Percentiles rank a stretch among this genome's conserved stretches.
phyloP scores from a whole-genome alignment of 148 eudicot species.

The Talinum fruticosum region DNA sequence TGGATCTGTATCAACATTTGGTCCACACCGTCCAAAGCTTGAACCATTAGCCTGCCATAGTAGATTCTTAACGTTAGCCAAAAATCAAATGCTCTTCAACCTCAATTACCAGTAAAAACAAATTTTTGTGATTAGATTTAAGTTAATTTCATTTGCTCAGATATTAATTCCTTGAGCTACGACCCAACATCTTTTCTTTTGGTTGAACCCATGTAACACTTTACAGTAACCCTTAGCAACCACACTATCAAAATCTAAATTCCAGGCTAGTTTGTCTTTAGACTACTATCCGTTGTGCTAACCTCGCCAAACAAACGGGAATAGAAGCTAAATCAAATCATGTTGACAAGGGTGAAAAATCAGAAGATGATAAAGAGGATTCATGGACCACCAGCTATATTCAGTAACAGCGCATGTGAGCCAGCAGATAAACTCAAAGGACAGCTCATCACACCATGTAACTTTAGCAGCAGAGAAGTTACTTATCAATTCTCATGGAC shows the following conservation, averaged over 20 bases:
- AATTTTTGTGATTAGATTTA: background rate
- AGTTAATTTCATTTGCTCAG: too few species aligned
- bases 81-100: background rate
- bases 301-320: background rate
- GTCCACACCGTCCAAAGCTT: constrained; percentile 53
- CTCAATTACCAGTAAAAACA: background rate
- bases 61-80: background rate
- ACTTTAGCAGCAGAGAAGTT: background rate
- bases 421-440: constrained; percentile 6
- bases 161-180: too few species aligned
- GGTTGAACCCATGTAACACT: too few species aligned
- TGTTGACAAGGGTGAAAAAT: background rate
- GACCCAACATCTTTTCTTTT: too few species aligned
- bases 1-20: constrained; percentile 63
- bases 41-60: constrained; percentile 80
- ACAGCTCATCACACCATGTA: constrained; percentile 8
- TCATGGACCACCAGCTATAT: constrained; percentile 8
- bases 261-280: constrained; percentile 1
- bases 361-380: background rate
- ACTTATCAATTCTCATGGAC: constrained; percentile 13
- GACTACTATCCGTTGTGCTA: background rate
- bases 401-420: constrained; percentile 10
- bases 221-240: background rate
- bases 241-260: background rate
- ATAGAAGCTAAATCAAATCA: background rate